Conservation (phyloP, 805 yeast genomes). For the Ogataea philodendri region DNA sequence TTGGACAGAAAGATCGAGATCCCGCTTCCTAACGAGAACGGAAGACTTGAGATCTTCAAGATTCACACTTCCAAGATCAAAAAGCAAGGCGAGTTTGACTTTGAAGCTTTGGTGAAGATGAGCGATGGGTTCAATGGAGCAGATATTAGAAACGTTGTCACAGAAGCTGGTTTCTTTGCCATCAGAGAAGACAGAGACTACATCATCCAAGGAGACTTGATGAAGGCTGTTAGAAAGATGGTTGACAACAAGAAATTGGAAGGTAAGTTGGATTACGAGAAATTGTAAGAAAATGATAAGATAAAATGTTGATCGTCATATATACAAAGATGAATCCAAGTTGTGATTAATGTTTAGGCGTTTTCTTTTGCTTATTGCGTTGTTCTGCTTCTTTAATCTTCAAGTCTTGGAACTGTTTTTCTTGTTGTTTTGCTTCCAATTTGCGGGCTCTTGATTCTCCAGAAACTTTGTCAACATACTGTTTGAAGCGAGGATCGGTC, state of each 20-base stretch:
- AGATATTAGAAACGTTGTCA: slow-evolving; percentile 91
- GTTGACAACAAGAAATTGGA: slow-evolving; percentile 96
- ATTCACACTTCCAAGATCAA: slow-evolving; percentile 84
- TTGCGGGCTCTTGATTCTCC: slow-evolving; percentile 25
- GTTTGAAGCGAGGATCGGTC: slow-evolving; percentile 32
- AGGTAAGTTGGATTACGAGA: slow-evolving; percentile 93
- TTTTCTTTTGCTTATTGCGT: slow-evolving; percentile 24
- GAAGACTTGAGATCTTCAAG: slow-evolving; percentile 89
- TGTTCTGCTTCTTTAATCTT: slow-evolving; percentile 25
- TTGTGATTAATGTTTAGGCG: no score
- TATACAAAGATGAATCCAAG: slow-evolving; percentile 14
- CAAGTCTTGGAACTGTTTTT: slow-evolving; percentile 20
- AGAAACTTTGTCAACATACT: slow-evolving; percentile 28
- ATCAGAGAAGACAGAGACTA: slow-evolving; percentile 97
- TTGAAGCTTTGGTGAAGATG: slow-evolving; percentile 97
- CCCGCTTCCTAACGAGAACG: slow-evolving; percentile 93
- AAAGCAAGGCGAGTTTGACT: slow-evolving; percentile 94
- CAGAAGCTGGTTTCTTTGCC: slow-evolving; percentile 99
- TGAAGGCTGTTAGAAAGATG: slow-evolving; percentile 98
- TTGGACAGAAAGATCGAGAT: slow-evolving; percentile 95
- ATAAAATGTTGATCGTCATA: slow-evolving; percentile 5
- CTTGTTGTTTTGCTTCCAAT: slow-evolving; percentile 18
- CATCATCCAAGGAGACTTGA: slow-evolving; percentile 86
- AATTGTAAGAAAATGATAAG: slow-evolving; percentile 51
- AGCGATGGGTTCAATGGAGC: slow-evolving; percentile 99